Base-by-base conservation (phyloP, 2,329 filamentous ascomycete genomes). In the Ophiostoma ulmi region DNA sequence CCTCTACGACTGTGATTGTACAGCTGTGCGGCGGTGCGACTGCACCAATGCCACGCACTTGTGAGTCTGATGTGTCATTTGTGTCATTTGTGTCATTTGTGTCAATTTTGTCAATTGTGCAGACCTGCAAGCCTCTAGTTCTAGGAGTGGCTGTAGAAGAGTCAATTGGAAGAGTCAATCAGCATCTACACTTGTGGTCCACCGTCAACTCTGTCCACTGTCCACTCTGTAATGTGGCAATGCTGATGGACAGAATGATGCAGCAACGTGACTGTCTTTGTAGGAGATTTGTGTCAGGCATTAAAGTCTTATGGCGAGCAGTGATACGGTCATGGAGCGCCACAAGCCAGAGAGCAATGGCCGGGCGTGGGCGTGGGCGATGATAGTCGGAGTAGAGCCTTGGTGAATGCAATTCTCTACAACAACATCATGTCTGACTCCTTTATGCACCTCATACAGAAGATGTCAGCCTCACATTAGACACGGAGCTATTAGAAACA, bases 231-330 rank as follows among this genome's bases (percentile, higher is more conserved):
- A 17, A 26, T 26, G 22, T 6, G 22, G 26, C 22, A 22, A 58
- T 58, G 22, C n/a, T 58, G 52, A 26, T 58, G 52, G 52, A 58
- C 52, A 58, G 52, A 58, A 17, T 58, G 52, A 14, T 58, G 52
- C 52, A 58, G 52, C 31, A 58, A 58, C n/a, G 52, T 58, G 52
- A 58, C 22, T 31, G 10, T 63, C 22, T 63, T 63, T 36, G 41
- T 44, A 44, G n/a, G n/a, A n/a, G 14, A 44, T 10, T 1, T 44
- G 1, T 44, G 11, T 26, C 26, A 2, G 31, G 31, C 31, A 31
- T 31, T 31, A 3, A 31, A 31, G 31, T 31, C 31, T 3, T 4
- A 48, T 48, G 17, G 41, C 6, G 11, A 39, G n/a, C 44, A 20
- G 20, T 20, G 17, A 48, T 48, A 48, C 44, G 44, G 44, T 3